Evolutionary conservation across 495 filamentous ascomycete species (phyloP).

Genomic region (Cercophora scortea): DNA sequence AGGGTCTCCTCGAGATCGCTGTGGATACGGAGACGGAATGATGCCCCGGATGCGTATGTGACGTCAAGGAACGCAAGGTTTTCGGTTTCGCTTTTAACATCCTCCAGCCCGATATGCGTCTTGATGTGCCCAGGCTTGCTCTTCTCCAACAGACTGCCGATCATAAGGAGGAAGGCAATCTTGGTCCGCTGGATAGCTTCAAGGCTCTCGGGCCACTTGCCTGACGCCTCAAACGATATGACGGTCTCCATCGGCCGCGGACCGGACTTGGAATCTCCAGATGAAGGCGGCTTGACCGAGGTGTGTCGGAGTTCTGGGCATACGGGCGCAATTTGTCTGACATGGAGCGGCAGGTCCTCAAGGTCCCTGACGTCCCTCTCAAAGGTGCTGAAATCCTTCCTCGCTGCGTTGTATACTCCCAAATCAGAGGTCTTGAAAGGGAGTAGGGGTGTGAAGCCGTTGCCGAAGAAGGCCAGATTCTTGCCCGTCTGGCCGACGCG

Average conservation of each 20-base stretch:
- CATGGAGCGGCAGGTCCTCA: constrained; percentile 70
- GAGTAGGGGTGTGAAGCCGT: constrained; percentile 52
- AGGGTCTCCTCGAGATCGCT: constrained; percentile 80
- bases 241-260: constrained; percentile 50
- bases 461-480: constrained; percentile 51
- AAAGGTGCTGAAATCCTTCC: constrained; percentile 56
- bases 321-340: constrained; percentile 68
- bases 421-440: constrained; percentile 34
- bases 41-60: constrained; percentile 56
- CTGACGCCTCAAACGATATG: constrained; percentile 88
- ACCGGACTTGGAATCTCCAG: constrained; percentile 29
- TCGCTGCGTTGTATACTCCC: constrained; percentile 43
- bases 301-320: constrained; percentile 67
- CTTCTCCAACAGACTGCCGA: constrained; percentile 59
- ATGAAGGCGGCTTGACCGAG: constrained; percentile 46
- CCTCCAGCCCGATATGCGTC: constrained; percentile 73
- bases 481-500: constrained; percentile 35
- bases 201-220: constrained; percentile 87
- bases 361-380: constrained; percentile 66
- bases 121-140: constrained; percentile 39
- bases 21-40: constrained; percentile 62
- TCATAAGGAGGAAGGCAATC: constrained; percentile 79
- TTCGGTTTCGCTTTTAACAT: constrained; percentile 51
- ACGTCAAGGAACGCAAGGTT: constrained; percentile 85
- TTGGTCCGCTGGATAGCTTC: constrained; percentile 89